These are phyloP conservation scores for Hypoxylon crocopeplum DNA, from an alignment of 495 filamentous ascomycete genomes.

Conservation along the genomic window DNA sequence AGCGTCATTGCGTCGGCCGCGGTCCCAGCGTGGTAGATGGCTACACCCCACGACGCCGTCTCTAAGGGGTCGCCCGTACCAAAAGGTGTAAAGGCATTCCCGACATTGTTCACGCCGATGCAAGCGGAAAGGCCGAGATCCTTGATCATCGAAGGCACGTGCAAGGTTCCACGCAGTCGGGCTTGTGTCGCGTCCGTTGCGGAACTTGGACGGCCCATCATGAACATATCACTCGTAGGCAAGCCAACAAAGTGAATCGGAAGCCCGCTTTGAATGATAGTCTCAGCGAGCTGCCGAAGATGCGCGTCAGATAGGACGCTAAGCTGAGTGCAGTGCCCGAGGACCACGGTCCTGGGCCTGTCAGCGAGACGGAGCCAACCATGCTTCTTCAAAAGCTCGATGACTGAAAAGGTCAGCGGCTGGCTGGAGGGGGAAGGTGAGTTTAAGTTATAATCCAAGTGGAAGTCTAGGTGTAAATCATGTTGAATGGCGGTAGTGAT, in stretches of 20 bases:
- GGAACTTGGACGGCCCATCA: conserved; percentile 63
- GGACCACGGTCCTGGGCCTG: conserved; percentile 58
- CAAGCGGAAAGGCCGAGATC: conserved; percentile 64
- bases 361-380: conserved; percentile 53
- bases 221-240: conserved; percentile 76
- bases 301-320: conserved; percentile 61
- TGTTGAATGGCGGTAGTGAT: conserved; percentile 54
- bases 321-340: conserved; percentile 75
- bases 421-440: conserved; percentile 37
- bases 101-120: conserved; percentile 77
- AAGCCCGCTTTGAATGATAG: conserved; percentile 53
- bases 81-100: conserved; percentile 79
- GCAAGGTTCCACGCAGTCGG: conserved; percentile 65
- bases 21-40: conserved; percentile 72
- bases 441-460: conserved; percentile 75
- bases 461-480: conserved; percentile 70
- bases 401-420: conserved; percentile 60
- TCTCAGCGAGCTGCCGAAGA: conserved; percentile 54
- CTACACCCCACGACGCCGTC: conserved; percentile 68
- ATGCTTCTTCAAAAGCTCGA: conserved; percentile 54
- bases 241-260: conserved; percentile 74
- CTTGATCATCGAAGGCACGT: conserved; percentile 67
- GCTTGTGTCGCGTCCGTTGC: conserved; percentile 25
- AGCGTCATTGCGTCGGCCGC: conserved; percentile 63
- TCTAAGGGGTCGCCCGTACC: conserved; percentile 73